A percentile compares a stretch with the other conserved stretches of the same genome.
Evolutionary conservation across 306 rosid genomes (phyloP).

Genomic region (Castanea crenata): DNA sequence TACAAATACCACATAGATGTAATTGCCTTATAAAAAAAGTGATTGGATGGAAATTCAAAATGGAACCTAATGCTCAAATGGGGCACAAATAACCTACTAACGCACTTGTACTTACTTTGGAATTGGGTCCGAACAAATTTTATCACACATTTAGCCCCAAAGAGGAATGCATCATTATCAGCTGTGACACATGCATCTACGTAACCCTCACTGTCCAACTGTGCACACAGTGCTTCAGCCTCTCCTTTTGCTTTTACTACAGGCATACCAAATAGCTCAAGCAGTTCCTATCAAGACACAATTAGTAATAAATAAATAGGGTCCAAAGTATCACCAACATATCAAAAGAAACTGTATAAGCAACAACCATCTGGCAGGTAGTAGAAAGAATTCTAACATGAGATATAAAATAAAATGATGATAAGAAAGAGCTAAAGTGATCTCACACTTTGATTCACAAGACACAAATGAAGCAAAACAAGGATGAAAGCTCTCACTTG

Average conservation of each 20-base stretch:
- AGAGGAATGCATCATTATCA: conserved; percentile 90
- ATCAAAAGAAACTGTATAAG: conserved; percentile 7
- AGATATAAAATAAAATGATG: conserved; percentile 6
- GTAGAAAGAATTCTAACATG: conserved; percentile 3
- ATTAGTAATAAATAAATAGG: conserved; percentile 18
- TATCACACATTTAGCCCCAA: conserved; percentile 75
- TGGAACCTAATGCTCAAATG: background rate
- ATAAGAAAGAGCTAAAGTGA: background rate
- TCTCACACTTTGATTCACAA: background rate
- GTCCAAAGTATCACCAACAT: conserved; percentile 26
- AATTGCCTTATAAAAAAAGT: background rate
- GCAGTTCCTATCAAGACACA: conserved; percentile 59
- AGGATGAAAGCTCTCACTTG: background rate
- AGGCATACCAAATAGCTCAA: conserved; percentile 87
- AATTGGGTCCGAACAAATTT: conserved; percentile 59
- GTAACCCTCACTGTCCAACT: conserved; percentile 67
- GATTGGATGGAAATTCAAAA: background rate
- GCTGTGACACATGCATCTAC: conserved; percentile 89
- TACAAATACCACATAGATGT: background rate
- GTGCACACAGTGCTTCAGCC: conserved; percentile 93
- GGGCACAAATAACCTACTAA: background rate
- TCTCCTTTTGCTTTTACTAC: conserved; percentile 86
- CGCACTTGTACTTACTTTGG: conserved; percentile 49
- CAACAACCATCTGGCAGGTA: conserved; percentile 8
- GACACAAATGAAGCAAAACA: background rate